Base-by-base conservation (phyloP, 768 basidiomycete species). In the Hygrocybe punicea region DNA sequence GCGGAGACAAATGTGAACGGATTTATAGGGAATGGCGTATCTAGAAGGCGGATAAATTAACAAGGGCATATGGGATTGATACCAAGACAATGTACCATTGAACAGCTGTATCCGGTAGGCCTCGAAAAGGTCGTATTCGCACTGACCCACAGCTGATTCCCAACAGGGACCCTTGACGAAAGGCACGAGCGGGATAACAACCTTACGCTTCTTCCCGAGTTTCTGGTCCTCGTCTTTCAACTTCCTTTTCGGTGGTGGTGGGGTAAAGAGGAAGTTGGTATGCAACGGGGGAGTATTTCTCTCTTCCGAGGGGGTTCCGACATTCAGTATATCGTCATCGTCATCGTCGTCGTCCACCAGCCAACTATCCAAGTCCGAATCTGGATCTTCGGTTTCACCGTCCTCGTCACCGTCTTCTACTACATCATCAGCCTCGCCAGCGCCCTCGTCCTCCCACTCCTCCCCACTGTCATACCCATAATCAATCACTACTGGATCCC, bases 381-480 rank as follows among this genome's bases (percentile, higher is more conserved):
- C 90, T 2, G 75, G 77, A 29, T 83, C 86, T 14, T 81, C 84
- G 11, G 17, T n/a, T 6, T 72, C 74, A 1, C 74, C 82, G 8
- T 81, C 83, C 9, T 84, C 84, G 13, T 84, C 87, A 11, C 78
- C 86, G 14, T 91, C 90, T 5, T 88, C 86, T 6, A 79, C 74
- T 6, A 87, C 82, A 54, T 90, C 87, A 49, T 91, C 90, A 50
- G 87, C 91, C 10, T 84, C 90, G 21, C 86, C 91, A 3, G 80
- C 82, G 19, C 85, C 84, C 67, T 94, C 93, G 56, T 89, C 90
- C 60, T 93, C 92, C 97, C 97, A 98, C 63, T 98, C 97, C 63
- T 87, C 93, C 13, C 92, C 96, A 51, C 91, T 94, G 73, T 99
- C 95, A 66, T 95, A 92, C 4, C 82, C 81, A 69, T 98, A 99